Base-by-base conservation (phyloP, 257 asterid species). In the Haberlea rhodopensis region DNA sequence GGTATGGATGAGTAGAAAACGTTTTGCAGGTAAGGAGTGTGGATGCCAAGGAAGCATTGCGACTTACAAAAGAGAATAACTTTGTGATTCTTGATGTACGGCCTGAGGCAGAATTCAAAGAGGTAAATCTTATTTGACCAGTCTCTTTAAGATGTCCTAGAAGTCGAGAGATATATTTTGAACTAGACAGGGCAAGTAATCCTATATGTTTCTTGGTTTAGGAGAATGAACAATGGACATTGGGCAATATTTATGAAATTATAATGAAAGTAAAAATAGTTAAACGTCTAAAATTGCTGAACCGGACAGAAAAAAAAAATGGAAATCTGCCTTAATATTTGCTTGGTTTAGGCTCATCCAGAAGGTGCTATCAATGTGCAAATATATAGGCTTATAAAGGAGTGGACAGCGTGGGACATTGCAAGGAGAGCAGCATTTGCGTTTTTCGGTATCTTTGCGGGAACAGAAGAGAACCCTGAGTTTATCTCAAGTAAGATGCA, bases 381-480 rank as follows among this genome's bases (percentile, higher is more conserved):
- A 81, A 84, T 92, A 74, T 92, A 89, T 65, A 81, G 98, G 82
- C 94, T 92, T 49, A 92, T 92, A 72, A 92, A 92, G 84, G 98
- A 92, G 70, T 92, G 98, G 98, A 89, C 97, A 10, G 94, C 98
- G 8, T 92, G 98, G 97, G 98, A 92, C 78, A 92, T 92, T 65
- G 91, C 97, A 20, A 80, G 98, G 73, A 77, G 98, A 48, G 95
- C 82, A 60, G 98, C 98, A 28, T 92, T 89, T 72, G 98, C 98
- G 7, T 92, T 92, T 77, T 89, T 89, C 43, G 98, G 98, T 56
- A 89, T 89, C 63, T 85, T 92, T 70, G 71, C 84, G 49, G 97
- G 97, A 75, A 89, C 98, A 59, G 98, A 91, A 79, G 98, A 91
- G 80, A 91, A 91, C 62, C 98, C 98, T 25, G 96, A 89, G 53